These are phyloP conservation scores for Fusarium sp. DNA, from an alignment of 2,329 filamentous ascomycete species.

Conservation along the genomic window DNA sequence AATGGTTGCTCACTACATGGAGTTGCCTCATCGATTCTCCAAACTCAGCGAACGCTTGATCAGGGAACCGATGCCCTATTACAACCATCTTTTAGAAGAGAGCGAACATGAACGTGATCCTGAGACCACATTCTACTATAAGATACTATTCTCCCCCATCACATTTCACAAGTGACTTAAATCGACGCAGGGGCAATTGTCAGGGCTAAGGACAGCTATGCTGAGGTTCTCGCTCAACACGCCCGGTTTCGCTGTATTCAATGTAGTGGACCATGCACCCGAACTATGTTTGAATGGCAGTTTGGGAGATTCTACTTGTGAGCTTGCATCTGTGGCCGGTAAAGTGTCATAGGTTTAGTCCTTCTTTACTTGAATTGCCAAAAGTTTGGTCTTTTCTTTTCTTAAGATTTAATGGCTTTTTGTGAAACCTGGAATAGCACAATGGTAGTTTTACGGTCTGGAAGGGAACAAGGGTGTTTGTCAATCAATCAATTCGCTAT, in stretches of 20 bases:
- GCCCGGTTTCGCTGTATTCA: not conserved
- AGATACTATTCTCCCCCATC: not conserved
- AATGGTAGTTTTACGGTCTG: too few relatives aligned
- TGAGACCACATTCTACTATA: not conserved
- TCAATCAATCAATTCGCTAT: not conserved
- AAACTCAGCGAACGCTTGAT: not conserved
- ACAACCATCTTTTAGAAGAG: not conserved
- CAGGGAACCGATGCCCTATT: not conserved
- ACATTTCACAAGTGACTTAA: not conserved
- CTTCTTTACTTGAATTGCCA: too few relatives aligned
- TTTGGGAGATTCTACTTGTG: not conserved
- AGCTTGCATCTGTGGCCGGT: not conserved
- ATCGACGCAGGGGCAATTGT: not conserved
- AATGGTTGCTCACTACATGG: not conserved
- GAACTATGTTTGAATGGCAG: not conserved
- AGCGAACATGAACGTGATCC: not conserved
- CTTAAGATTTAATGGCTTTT: too few relatives aligned
- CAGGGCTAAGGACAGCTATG: not conserved
- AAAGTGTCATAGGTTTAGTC: too few relatives aligned
- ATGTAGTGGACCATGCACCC: too few relatives aligned
- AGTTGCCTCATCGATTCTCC: too few relatives aligned
- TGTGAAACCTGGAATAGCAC: too few relatives aligned
- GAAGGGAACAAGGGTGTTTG: too few relatives aligned
- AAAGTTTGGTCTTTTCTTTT: too few relatives aligned
- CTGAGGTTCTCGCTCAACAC: not conserved